These are phyloP conservation scores for Ramaria rubella DNA, from an alignment of 768 basidiomycete genomes.

Conservation along the genomic window DNA sequence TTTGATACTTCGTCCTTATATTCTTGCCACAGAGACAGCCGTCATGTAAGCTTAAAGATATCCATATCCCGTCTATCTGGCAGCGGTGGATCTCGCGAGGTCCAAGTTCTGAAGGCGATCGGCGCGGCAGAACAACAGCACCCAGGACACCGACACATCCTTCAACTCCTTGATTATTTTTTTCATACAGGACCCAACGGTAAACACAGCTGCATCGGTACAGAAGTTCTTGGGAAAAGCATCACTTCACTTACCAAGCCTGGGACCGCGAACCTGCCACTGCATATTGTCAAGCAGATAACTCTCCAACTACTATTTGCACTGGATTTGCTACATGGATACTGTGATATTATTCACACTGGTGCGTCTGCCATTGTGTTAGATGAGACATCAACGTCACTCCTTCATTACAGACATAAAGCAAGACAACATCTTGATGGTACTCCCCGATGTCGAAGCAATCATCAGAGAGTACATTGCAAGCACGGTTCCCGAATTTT, in stretches of 20 bases:
- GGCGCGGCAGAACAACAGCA: background rate
- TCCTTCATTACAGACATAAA: background rate
- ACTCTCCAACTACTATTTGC: background rate
- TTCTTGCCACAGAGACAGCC: background rate
- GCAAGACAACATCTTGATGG: background rate
- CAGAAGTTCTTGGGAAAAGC: background rate
- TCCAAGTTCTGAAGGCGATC: background rate
- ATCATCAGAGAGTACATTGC: background rate
- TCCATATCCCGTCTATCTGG: background rate
- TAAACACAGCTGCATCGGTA: background rate
- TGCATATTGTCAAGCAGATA: background rate
- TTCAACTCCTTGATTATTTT: background rate
- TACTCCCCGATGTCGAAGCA: background rate
- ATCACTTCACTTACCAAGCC: background rate
- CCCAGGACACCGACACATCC: background rate
- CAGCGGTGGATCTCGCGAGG: too few relatives aligned
- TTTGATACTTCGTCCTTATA: too few relatives aligned
- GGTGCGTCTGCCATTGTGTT: background rate
- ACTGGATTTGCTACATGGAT: background rate
- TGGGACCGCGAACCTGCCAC: background rate
- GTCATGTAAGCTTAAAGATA: background rate
- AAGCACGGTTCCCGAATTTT: background rate
- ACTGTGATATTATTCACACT: background rate
- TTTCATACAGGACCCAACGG: background rate
- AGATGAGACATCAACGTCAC: background rate